Conservation (phyloP, 768 basidiomycete genomes). For the Lactarius trivialis region DNA sequence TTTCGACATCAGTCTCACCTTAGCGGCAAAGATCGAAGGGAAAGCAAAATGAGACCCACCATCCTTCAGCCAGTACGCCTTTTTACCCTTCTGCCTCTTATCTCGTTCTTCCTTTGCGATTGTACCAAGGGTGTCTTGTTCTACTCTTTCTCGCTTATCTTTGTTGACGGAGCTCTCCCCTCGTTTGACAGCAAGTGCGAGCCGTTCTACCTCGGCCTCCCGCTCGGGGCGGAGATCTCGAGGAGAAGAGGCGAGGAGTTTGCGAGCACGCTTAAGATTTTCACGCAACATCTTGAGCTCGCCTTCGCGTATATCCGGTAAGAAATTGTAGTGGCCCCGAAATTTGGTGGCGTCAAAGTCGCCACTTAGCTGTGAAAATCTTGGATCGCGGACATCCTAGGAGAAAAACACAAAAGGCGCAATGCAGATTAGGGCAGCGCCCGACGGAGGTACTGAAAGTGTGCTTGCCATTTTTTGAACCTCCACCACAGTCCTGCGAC, state of each 20-base stretch:
- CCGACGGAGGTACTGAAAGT: not conserved
- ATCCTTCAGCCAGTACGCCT: conserved; percentile 79
- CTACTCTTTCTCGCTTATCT: conserved; percentile 61
- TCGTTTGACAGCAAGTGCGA: conserved; percentile 71
- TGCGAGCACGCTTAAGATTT: conserved; percentile 61
- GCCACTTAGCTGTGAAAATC: conserved; percentile 72
- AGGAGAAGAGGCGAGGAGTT: conserved; percentile 54
- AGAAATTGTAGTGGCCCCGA: conserved; percentile 65
- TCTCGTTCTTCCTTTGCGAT: conserved; percentile 48
- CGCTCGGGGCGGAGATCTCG: conserved; percentile 51
- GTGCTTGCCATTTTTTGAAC: conserved; percentile 52
- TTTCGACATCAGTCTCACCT: conserved; percentile 6
- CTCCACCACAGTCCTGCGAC: conserved; percentile 64
- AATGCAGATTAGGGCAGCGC: not conserved
- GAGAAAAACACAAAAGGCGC: not conserved
- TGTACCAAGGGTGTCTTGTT: conserved; percentile 54
- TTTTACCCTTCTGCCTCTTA: conserved; percentile 72
- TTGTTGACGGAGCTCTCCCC: conserved; percentile 72
- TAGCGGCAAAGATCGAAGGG: conserved; percentile 7
- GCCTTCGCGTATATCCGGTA: conserved; percentile 52
- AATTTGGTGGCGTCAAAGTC: conserved; percentile 60
- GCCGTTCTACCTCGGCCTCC: conserved; percentile 57
- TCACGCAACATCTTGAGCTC: conserved; percentile 64
- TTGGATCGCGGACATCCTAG: conserved; percentile 79
- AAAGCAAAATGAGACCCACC: conserved; percentile 38